A percentile compares a stretch with the other conserved stretches of the same genome.
Evolutionary conservation across 805 yeast genomes (phyloP).

Genomic region (Monosporozyma yasuniensis): DNA sequence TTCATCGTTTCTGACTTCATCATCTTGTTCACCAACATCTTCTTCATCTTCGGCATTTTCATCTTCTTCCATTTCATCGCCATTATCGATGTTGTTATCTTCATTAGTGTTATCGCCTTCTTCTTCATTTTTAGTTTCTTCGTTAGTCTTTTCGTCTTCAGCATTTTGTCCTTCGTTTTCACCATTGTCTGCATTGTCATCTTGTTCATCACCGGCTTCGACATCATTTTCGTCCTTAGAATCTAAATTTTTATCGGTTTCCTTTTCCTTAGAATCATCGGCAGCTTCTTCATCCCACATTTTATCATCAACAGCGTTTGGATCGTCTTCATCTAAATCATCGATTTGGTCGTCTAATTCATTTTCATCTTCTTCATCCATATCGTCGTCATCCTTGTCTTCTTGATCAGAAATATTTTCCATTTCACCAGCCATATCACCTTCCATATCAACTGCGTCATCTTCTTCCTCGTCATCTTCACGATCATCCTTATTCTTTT

Average conservation of each 20-base stretch:
- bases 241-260: slow-evolving; percentile 62
- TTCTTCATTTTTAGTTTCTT: slow-evolving; percentile 32
- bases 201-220: slow-evolving; percentile 32
- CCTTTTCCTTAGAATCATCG: slow-evolving; percentile 71
- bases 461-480: slow-evolving; percentile 47
- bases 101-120: slow-evolving; percentile 21
- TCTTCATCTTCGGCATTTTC: slow-evolving; percentile 53
- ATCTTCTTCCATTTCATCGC: slow-evolving; percentile 42
- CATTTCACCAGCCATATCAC: slow-evolving; percentile 91
- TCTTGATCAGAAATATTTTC: slow-evolving; percentile 73
- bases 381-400: slow-evolving; percentile 42
- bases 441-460: slow-evolving; percentile 89
- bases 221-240: slow-evolving; percentile 40
- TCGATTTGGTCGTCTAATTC: slow-evolving; percentile 86
- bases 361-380: slow-evolving; percentile 52
- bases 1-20: slow-evolving; percentile 61
- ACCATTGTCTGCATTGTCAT: slow-evolving; percentile 28
- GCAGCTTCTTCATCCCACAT: slow-evolving; percentile 95
- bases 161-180: slow-evolving; percentile 32
- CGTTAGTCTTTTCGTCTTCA: slow-evolving; percentile 29
- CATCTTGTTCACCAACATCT: slow-evolving; percentile 77
- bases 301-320: slow-evolving; percentile 90
- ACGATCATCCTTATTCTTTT: slow-evolving; percentile 49
- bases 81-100: slow-evolving; percentile 41
- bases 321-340: slow-evolving; percentile 81